Percentiles rank a stretch among this genome's conserved stretches.
Conservation (phyloP, 768 basidiomycete genomes). For the Pulveroboletus ravenelii region DNA sequence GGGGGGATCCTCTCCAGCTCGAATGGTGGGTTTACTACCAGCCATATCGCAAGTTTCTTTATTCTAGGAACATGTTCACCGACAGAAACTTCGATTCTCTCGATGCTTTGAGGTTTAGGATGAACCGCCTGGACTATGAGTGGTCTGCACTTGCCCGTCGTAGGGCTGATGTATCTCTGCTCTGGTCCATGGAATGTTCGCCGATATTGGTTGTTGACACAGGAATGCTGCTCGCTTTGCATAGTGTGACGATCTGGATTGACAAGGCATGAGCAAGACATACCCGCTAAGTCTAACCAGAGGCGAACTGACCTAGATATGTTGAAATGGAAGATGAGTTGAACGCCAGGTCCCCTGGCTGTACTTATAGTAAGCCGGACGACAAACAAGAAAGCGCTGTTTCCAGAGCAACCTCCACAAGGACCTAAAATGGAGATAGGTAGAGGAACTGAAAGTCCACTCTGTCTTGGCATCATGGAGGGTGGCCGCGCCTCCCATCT, state of each 20-base stretch:
- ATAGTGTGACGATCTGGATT: background rate
- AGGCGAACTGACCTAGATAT: slow-evolving; percentile 2
- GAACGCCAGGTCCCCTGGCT: too few species aligned
- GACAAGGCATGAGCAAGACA: background rate
- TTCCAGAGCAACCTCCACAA: too few species aligned
- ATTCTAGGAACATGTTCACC: background rate
- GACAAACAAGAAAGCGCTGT: background rate
- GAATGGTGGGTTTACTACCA: slow-evolving; percentile 1
- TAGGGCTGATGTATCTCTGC: slow-evolving; percentile 22
- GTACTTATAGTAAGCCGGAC: slow-evolving; percentile 6
- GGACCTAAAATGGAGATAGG: too few species aligned
- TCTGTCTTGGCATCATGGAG: background rate
- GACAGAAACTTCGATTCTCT: background rate
- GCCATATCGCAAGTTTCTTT: slow-evolving; percentile 18
- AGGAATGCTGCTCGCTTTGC: background rate
- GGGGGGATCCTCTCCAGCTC: background rate
- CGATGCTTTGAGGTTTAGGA: background rate
- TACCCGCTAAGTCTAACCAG: background rate
- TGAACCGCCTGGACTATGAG: slow-evolving; percentile 23
- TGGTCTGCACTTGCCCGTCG: slow-evolving; percentile 18
- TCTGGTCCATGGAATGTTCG: slow-evolving; percentile 7
- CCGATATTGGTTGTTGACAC: slow-evolving; percentile 18
- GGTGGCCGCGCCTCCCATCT: too few species aligned
- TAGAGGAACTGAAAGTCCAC: background rate
- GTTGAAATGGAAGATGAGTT: background rate